These are phyloP conservation scores for Rhynchospora tenuis DNA, from an alignment of 176 grass and related monocot genomes.

Conservation along the genomic window DNA sequence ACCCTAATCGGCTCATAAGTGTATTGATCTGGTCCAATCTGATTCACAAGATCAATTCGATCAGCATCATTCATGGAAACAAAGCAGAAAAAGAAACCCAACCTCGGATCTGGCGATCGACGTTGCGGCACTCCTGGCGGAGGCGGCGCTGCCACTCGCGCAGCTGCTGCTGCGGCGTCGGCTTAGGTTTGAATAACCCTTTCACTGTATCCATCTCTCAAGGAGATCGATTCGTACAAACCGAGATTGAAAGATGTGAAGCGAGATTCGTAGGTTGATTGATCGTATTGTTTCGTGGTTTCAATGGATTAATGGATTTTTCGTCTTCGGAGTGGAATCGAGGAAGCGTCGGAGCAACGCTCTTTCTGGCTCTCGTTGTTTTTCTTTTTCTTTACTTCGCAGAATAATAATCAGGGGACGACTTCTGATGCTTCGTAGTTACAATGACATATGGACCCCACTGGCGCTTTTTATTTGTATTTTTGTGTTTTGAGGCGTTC, in stretches of 20 bases:
- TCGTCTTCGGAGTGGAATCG: background rate
- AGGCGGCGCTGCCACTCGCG: conserved; percentile 94
- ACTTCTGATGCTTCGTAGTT: background rate
- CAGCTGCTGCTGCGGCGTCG: conserved; percentile 68
- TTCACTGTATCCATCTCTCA: conserved; percentile 65
- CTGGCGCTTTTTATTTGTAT: background rate
- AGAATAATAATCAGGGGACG: background rate
- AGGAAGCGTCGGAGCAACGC: background rate
- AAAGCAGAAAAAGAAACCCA: background rate
- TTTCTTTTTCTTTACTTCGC: conserved; percentile 18
- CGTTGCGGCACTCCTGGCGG: conserved; percentile 66
- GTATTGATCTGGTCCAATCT: background rate
- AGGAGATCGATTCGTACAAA: background rate
- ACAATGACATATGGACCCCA: conserved; percentile 12
- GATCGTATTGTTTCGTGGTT: background rate
- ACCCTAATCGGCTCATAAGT: background rate
- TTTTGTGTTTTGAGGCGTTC: too few species aligned
- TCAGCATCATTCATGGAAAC: background rate
- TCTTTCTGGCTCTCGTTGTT: background rate
- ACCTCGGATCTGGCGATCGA: conserved; percentile 96
- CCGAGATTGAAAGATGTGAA: background rate
- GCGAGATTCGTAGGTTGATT: background rate
- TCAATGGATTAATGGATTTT: background rate
- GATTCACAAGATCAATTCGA: background rate
- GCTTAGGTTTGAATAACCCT: conserved; percentile 59